Evolutionary conservation across 2,329 filamentous ascomycete species (phyloP), one percentile per base, ranked within the genome.

Genomic region (Cordyceps pruinosa): DNA sequence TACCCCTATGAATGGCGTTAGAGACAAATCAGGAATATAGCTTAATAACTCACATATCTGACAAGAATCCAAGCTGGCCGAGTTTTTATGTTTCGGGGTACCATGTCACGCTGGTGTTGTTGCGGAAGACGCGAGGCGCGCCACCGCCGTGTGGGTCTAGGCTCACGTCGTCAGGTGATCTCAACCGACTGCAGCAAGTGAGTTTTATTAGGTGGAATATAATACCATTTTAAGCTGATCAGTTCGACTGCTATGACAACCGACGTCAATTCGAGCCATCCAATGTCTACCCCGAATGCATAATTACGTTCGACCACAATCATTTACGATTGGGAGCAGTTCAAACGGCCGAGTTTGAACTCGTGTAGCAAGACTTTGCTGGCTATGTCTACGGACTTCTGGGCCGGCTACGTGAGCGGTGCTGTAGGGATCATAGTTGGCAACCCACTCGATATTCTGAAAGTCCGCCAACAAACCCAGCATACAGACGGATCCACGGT

Each of bases 371-470:
- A 50, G 23, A 5, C 28, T 42, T n/a, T 41, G 25, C 19, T 34
- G 26, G 28, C 39, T 13, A 93, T 94, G 89, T 89, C 89, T 51
- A 84, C 90, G 64, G 92, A 96, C 69, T 97, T 97, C 72, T 96
- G 89, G 89, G 89, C 92, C 58, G 91, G 92, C 66, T 97, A 96
- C 72, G 74, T 94, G 60, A 93, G 88, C 68, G 93, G 93, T 54
- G 90, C 88, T 58, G 79, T 87, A 49, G 89, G 90, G 46, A 97
- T 97, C 65, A 75, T 96, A 48, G 87, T 96, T 60, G 91, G 93
- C 61, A 96, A 96, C 66, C 90, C 91, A 3, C 77, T 97, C 5
- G 88, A 92, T 68, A 73, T 91, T 21, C 71, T 76, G 66, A 77
- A 80, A 63, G 66, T 75, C 54, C 87, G 86, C 41, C 76, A 95